Conservation (phyloP, 2,329 filamentous ascomycete genomes). For the Aureobasidium sp. region DNA sequence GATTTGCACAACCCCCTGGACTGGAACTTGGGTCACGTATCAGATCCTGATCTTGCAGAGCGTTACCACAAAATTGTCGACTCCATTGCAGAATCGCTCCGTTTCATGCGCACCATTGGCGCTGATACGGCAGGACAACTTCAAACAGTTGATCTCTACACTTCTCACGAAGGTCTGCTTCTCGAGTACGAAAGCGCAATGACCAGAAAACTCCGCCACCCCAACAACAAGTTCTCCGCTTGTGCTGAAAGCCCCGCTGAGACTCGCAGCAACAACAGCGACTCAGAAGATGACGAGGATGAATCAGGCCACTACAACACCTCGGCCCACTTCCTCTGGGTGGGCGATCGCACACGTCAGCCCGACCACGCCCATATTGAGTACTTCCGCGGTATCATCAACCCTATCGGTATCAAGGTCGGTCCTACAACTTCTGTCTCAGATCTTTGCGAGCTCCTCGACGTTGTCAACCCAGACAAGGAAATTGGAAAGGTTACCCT, state of each 20-base stretch:
- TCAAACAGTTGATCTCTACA: slow-evolving; percentile 89
- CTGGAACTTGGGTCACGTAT: slow-evolving; percentile 89
- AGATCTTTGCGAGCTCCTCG: slow-evolving; percentile 71
- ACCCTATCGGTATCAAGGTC: slow-evolving; percentile 94
- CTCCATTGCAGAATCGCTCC: slow-evolving; percentile 81
- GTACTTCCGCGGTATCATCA: slow-evolving; percentile 92
- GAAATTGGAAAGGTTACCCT: slow-evolving; percentile 91
- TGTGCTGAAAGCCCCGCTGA: slow-evolving; percentile 13
- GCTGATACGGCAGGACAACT: slow-evolving; percentile 77
- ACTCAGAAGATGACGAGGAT: slow-evolving; percentile 19
- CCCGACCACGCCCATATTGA: slow-evolving; percentile 91
- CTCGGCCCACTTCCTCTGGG: slow-evolving; percentile 95
- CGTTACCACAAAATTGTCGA: slow-evolving; percentile 80
- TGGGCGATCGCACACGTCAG: slow-evolving; percentile 91
- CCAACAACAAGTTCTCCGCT: slow-evolving; percentile 34
- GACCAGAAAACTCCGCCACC: slow-evolving; percentile 65
- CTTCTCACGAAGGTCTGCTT: slow-evolving; percentile 87
- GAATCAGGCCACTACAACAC: slow-evolving; percentile 77
- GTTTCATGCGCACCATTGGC: slow-evolving; percentile 90
- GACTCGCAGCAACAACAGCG: slow-evolving; percentile 15
- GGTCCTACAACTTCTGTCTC: slow-evolving; percentile 71
- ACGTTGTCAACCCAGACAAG: slow-evolving; percentile 71
- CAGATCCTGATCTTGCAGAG: slow-evolving; percentile 69
- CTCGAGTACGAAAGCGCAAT: slow-evolving; percentile 90
- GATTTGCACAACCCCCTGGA: slow-evolving; percentile 90